Percentiles rank a stretch among this genome's conserved stretches.
phyloP scores from a whole-genome alignment of 176 grass and related monocot genomes.

The Hordeum marinum region DNA sequence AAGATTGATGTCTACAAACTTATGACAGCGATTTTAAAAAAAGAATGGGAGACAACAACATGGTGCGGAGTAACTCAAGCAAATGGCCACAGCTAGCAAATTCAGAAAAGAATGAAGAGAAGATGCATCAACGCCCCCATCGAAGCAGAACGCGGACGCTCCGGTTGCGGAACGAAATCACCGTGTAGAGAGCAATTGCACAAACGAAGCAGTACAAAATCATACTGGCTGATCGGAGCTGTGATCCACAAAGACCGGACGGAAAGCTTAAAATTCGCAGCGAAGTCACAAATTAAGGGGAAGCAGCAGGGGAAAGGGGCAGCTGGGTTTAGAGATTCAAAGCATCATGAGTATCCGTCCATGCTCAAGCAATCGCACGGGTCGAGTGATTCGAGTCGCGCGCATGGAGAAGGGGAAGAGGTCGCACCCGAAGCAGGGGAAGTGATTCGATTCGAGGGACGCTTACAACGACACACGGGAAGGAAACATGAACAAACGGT shows the following conservation, averaged over 20 bases:
- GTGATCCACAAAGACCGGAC: background rate
- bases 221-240: background rate
- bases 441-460: no score
- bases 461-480: no score
- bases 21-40: background rate
- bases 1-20: background rate
- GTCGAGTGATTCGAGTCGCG: no score
- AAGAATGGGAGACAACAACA: background rate
- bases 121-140: background rate
- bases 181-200: no score
- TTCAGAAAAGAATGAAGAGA: background rate
- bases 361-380: no score
- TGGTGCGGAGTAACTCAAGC: background rate
- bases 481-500: no score
- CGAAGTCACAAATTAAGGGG: background rate
- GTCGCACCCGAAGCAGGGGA: background rate
- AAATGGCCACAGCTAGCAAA: background rate
- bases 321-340: no score
- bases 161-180: background rate
- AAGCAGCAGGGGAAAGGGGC: no score
- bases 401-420: no score
- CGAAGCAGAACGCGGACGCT: background rate
- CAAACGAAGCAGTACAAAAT: no score
- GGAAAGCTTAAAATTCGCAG: no score
- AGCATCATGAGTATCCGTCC: background rate